Evolutionary conservation across 352 stramenopile species (phyloP).

Genomic region (Phytophthora meadii): DNA sequence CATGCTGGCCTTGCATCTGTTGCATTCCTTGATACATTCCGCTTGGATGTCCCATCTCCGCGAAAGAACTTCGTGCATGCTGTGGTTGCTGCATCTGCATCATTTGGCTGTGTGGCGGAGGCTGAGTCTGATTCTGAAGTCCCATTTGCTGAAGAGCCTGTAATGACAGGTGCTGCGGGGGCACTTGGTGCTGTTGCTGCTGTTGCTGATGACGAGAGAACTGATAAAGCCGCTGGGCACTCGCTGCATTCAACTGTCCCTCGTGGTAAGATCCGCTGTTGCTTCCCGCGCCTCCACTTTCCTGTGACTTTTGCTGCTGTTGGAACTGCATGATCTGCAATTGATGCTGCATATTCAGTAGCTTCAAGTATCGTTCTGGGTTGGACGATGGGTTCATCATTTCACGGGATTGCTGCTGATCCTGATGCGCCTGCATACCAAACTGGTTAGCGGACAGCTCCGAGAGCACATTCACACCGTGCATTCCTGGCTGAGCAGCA

Average conservation of each 20-base stretch:
- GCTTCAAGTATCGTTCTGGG: conserved; percentile 82
- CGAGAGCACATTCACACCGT: conserved; percentile 35
- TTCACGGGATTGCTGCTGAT: conserved; percentile 51
- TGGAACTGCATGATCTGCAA: conserved; percentile 88
- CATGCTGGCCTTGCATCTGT: conserved; percentile 46
- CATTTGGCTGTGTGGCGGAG: conserved; percentile 55
- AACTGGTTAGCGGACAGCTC: conserved; percentile 55
- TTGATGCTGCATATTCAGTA: conserved; percentile 89
- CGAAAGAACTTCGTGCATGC: conserved; percentile 45
- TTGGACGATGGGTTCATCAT: conserved; percentile 53
- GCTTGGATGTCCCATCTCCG: conserved; percentile 51
- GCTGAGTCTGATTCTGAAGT: conserved; percentile 47
- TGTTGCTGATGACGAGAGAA: conserved; percentile 53
- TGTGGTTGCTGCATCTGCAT: conserved; percentile 66
- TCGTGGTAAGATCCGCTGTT: conserved; percentile 57
- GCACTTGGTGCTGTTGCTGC: conserved; percentile 37
- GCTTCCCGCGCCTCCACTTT: conserved; percentile 37
- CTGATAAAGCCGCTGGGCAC: conserved; percentile 51
- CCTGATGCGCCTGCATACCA: conserved; percentile 36
- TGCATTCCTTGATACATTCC: conserved; percentile 64
- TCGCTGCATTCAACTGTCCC: conserved; percentile 50
- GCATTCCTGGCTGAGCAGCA: conserved; percentile 40
- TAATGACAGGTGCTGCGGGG: conserved; percentile 53
- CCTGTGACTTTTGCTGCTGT: conserved; percentile 66
- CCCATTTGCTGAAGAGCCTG: conserved; percentile 68